These are phyloP conservation scores for Candida neerlandica DNA, from an alignment of 1,139 yeast genomes.

Conservation along the genomic window DNA sequence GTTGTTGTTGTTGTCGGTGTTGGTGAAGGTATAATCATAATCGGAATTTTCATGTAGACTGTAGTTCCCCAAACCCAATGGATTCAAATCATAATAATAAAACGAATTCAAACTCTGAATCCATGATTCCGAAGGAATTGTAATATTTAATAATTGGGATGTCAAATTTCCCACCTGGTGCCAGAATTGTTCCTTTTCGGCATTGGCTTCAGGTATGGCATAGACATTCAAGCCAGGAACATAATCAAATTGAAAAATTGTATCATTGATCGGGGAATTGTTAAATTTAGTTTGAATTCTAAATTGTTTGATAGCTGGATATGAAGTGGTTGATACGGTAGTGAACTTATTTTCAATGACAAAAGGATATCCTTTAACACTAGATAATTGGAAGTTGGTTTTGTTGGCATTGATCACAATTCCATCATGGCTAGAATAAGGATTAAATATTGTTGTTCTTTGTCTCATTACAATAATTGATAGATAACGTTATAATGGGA, in stretches of 20 bases:
- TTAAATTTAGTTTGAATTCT: constrained; percentile 25
- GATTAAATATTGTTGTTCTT: constrained; percentile 38
- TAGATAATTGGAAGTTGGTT: constrained; percentile 18
- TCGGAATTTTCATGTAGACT: not conserved
- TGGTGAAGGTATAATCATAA: constrained; percentile 20
- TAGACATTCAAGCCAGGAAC: constrained; percentile 29
- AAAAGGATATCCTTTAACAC: constrained; percentile 17
- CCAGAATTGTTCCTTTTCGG: constrained; percentile 23
- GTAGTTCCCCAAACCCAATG: constrained; percentile 9
- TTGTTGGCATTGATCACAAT: constrained; percentile 22
- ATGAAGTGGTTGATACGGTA: constrained; percentile 1
- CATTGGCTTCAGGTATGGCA: constrained; percentile 24
- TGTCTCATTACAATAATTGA: constrained; percentile 24
- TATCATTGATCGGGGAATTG: constrained; percentile 11
- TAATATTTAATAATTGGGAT: constrained; percentile 19
- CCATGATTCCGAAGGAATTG: constrained; percentile 22
- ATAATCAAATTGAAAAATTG: constrained; percentile 29
- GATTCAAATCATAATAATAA: constrained; percentile 18
- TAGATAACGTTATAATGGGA: not conserved
- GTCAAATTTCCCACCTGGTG: constrained; percentile 23
- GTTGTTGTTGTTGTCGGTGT: too few relatives aligned
- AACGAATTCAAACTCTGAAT: constrained; percentile 24
- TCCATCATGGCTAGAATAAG: constrained; percentile 27
- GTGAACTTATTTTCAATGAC: constrained; percentile 26
- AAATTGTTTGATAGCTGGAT: constrained; percentile 21